Conservation (phyloP, 257 asterid genomes). For the Jaltomata sinuosa region DNA sequence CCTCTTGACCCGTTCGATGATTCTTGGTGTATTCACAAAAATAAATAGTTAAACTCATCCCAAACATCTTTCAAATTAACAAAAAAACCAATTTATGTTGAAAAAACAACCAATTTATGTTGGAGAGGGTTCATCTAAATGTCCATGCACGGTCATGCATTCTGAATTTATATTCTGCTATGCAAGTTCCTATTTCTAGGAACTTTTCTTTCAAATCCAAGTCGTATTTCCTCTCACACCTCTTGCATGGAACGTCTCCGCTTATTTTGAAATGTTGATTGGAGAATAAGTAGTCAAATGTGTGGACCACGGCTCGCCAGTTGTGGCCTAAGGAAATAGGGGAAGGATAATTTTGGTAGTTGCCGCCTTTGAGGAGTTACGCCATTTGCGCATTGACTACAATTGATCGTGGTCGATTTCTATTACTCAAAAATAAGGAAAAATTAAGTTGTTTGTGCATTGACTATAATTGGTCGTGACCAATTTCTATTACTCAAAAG, state of each 20-base stretch:
- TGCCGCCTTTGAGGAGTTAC: slow-evolving; percentile 11
- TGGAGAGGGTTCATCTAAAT: slow-evolving; percentile 40
- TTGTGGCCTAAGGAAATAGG: slow-evolving; percentile 54
- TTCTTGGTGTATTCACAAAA: slow-evolving; percentile 72
- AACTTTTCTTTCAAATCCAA: slow-evolving; percentile 33
- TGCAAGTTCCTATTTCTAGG: neutral
- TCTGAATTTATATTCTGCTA: slow-evolving; percentile 8
- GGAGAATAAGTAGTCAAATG: slow-evolving; percentile 9
- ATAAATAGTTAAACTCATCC: slow-evolving; percentile 72
- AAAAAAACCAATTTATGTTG: slow-evolving; percentile 71
- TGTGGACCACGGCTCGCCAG: slow-evolving; percentile 41
- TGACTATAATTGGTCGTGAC: too few relatives aligned
- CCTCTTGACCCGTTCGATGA: slow-evolving; percentile 63
- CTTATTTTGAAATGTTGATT: slow-evolving; percentile 14
- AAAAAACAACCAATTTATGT: slow-evolving; percentile 75
- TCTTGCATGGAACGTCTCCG: slow-evolving; percentile 62
- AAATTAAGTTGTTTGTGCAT: too few relatives aligned
- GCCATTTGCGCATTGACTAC: slow-evolving; percentile 9
- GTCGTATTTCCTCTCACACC: slow-evolving; percentile 37
- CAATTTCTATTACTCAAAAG: too few relatives aligned
- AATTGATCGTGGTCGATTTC: neutral
- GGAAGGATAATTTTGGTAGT: slow-evolving; percentile 13
- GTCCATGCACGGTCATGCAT: slow-evolving; percentile 52
- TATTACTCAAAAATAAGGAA: too few relatives aligned
- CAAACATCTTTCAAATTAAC: slow-evolving; percentile 54